Conservation (phyloP, 2,329 filamentous ascomycete genomes). For the Podosphaera xanthii region DNA sequence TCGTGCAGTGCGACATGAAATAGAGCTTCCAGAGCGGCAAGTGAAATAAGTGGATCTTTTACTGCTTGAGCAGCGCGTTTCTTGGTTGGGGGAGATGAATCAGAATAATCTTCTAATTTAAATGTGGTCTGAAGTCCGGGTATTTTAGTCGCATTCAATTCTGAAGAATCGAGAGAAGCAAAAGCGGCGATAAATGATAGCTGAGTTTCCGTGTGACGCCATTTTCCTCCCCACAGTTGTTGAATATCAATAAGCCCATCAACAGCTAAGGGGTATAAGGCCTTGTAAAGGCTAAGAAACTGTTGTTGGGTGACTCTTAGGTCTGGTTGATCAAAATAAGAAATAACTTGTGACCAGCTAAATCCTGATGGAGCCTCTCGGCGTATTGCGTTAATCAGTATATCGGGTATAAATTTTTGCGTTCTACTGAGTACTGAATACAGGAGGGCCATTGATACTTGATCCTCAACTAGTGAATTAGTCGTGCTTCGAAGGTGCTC, state of each 20-base stretch:
- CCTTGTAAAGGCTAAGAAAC: slow-evolving; percentile 61
- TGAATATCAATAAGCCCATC: slow-evolving; percentile 56
- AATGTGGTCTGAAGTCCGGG: slow-evolving; percentile 64
- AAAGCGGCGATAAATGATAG: slow-evolving; percentile 86
- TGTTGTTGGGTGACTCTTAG: slow-evolving; percentile 56
- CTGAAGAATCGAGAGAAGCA: slow-evolving; percentile 47
- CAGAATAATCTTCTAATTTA: slow-evolving; percentile 36
- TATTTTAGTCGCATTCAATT: slow-evolving; percentile 67
- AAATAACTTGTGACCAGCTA: slow-evolving; percentile 48
- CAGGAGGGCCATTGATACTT: slow-evolving; percentile 60
- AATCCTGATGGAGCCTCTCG: slow-evolving; percentile 39
- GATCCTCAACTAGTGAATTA: slow-evolving; percentile 47
- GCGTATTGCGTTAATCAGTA: slow-evolving; percentile 38
- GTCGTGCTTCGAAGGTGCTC: slow-evolving; percentile 30
- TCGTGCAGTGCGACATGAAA: slow-evolving; percentile 42
- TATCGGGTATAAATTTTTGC: slow-evolving; percentile 26
- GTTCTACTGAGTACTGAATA: slow-evolving; percentile 37
- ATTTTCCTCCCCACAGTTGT: slow-evolving; percentile 68
- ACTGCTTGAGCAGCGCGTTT: slow-evolving; percentile 42
- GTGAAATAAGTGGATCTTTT: slow-evolving; percentile 70
- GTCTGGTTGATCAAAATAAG: slow-evolving; percentile 58
- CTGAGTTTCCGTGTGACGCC: slow-evolving; percentile 71
- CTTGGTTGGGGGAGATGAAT: slow-evolving; percentile 34
- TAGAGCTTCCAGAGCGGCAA: slow-evolving; percentile 54
- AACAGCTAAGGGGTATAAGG: slow-evolving; percentile 51